Base-by-base conservation (phyloP, 2,329 filamentous ascomycete species). In the Ceratocystis alfenasii region DNA sequence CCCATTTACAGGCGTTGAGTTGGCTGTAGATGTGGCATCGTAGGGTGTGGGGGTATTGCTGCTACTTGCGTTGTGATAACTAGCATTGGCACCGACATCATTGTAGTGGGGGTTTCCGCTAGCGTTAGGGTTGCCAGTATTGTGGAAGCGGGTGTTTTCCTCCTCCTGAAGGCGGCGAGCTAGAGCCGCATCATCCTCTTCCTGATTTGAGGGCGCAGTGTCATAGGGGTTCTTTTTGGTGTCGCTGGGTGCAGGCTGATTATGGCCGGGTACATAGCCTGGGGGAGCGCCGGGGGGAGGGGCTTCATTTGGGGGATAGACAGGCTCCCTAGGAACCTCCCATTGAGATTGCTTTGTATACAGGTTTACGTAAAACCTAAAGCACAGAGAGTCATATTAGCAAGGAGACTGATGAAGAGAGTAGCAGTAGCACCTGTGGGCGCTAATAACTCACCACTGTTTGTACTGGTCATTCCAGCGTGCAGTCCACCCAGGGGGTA, bases 271-370 rank as follows among this genome's bases (percentile, higher is more conserved):
- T 12, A 81, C 77, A 75, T 92, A 91, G 69, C 81, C 80, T 0
- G 88, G 87, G 12, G 89, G 89, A 2, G 87, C 80, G 46, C 84
- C 88, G 4, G 79, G 75, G 78, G 77, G 64, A 73, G 71, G 67
- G 30, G 63, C 70, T 33, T 73, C 74, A 33, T 73, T 75, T 6
- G 80, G 75, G 17, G 82, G 79, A 69, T 83, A 82, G 64, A 85
- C 84, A 55, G 88, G 86, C 64, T 81, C 81, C 46, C 85, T 89
- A 20, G 91, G 91, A 70, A 84, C 87, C 3, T 95, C 88, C 92
- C 92, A 96, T 81, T 93, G 88, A 4, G 92, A 95, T 73, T 88
- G 82, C 72, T 94, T 94, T 69, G 91, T 96, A 75, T 86, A 83
- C 68, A 88, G 83, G 78, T 96, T 94, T 68, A 96, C 88, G 78